Evolutionary conservation across 345 rosid species (phyloP).

Genomic region (Alliaria petiolata): DNA sequence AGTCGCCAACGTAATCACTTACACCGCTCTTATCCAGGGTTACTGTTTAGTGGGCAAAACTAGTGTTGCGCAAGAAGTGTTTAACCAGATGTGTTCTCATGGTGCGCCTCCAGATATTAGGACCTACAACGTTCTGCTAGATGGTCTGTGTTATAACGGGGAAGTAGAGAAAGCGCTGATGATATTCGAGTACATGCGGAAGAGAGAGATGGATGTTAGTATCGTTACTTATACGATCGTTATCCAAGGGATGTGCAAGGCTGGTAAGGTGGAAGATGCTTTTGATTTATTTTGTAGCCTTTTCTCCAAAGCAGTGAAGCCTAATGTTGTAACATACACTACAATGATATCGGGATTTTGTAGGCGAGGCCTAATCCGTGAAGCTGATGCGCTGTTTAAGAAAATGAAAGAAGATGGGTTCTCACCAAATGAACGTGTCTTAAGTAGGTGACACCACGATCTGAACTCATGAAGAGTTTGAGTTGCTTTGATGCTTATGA

Average conservation of each 20-base stretch:
- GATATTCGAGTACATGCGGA: constrained; percentile 12
- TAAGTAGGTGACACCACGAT: not conserved
- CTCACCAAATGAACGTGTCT: constrained; percentile 12
- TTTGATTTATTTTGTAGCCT: constrained; percentile 32
- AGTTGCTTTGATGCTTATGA: constrained; percentile 5
- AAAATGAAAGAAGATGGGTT: constrained; percentile 34
- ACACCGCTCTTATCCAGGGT: constrained; percentile 25
- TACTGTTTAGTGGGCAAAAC: constrained; percentile 20
- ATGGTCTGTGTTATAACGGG: constrained; percentile 24
- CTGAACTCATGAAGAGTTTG: not conserved
- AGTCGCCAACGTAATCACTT: constrained; percentile 25
- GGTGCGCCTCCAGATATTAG: constrained; percentile 16
- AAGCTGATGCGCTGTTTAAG: constrained; percentile 34
- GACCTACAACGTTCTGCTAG: constrained; percentile 27
- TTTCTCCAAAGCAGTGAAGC: constrained; percentile 30
- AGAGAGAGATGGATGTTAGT: constrained; percentile 15
- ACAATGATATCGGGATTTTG: constrained; percentile 36
- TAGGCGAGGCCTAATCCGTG: constrained; percentile 27
- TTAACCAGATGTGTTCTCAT: constrained; percentile 15
- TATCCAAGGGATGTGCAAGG: constrained; percentile 43
- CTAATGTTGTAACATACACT: constrained; percentile 33
- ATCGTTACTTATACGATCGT: constrained; percentile 31
- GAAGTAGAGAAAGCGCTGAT: constrained; percentile 3
- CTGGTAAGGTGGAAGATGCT: constrained; percentile 34
- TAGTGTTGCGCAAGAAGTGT: constrained; percentile 12